phyloP scores from a whole-genome alignment of 1,284 basidiomycete genomes.

The Boletus smithii region DNA sequence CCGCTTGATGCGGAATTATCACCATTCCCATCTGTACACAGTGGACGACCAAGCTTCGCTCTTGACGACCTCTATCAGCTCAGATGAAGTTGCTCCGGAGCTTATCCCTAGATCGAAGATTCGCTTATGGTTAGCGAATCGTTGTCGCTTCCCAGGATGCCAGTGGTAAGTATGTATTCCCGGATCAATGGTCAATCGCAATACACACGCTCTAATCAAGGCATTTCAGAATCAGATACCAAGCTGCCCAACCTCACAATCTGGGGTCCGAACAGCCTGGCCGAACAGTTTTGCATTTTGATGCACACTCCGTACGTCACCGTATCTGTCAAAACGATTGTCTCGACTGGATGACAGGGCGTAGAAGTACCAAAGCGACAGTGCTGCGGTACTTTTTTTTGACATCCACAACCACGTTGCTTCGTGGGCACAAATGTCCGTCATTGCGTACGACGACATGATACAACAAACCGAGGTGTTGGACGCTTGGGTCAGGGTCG shows the following conservation, averaged over 20 bases:
- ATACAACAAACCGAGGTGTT: conserved; percentile 58
- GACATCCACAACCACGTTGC: conserved; percentile 58
- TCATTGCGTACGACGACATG: conserved; percentile 52
- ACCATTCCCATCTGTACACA: conserved; percentile 35
- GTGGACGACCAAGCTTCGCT: conserved; percentile 42
- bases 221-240: background rate
- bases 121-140: conserved; percentile 20
- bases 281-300: conserved; percentile 60
- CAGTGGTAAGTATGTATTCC: background rate
- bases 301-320: conserved; percentile 58
- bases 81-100: conserved; percentile 31
- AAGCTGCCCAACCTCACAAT: too few species aligned
- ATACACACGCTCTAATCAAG: background rate
- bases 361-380: conserved; percentile 38
- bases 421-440: conserved; percentile 61
- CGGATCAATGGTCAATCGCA: conserved; percentile 16
- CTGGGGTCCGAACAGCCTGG: conserved; percentile 53
- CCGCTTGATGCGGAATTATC: conserved; percentile 5
- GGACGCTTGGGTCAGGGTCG: conserved; percentile 72
- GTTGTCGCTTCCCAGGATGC: conserved; percentile 5
- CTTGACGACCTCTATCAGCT: conserved; percentile 42
- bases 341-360: conserved; percentile 48
- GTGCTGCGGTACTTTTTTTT: conserved; percentile 60
- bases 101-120: conserved; percentile 30
- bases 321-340: conserved; percentile 61